Base-by-base conservation (phyloP, 2,329 filamentous ascomycete genomes). In the Zymoseptoria crescenta region DNA sequence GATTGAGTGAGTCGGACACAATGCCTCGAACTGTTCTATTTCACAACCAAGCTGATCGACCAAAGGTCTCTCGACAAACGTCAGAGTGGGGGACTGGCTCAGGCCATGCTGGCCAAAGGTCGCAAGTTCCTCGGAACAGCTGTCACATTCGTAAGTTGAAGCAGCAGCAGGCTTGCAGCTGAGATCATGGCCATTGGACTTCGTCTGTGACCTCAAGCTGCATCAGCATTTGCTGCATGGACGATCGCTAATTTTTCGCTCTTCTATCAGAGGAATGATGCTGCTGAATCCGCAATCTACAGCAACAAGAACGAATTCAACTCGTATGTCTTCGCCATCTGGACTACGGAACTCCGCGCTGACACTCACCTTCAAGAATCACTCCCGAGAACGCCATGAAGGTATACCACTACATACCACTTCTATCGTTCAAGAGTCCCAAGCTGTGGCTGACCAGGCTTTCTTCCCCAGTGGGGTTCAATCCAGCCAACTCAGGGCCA, bases 371-470 rank as follows among this genome's bases (percentile, higher is more conserved):
- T 21, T 27, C 5, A 16, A 51, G 49, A 58, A 50, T 59, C 58
- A 45, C 62, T 61, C 73, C 73, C 0, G 74, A 74, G 59, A 75
- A 75, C 60, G 65, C 70, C 29, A 71, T 73, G 72, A 75, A 51
- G 49, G 49, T 51, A 51, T 20, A 8, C n/a, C 20, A n/a, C 10
- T 13, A n/a, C 20, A 51, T 20, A 8, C n/a, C 20, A n/a, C 10
- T 13, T n/a, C 20, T 51, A 24, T 24, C 49, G 21, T 10, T 13
- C 49, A 21, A 9, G 5, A 27, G 5, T 24, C 1, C 9, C 20
- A 10, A 19, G 49, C 20, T n/a, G n/a, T 16, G n/a, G 24, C 49
- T 51, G 8, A 51, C n/a, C 19, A 19, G 19, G 16, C 20, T 51
- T 13, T n/a, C 1, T 50, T 8, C 8, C n/a, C 1, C 19, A 76